Percentiles rank a stretch among this genome's conserved stretches.
Conservation (phyloP, 106 monocot genomes). For the Xerophyta viscosa region DNA sequence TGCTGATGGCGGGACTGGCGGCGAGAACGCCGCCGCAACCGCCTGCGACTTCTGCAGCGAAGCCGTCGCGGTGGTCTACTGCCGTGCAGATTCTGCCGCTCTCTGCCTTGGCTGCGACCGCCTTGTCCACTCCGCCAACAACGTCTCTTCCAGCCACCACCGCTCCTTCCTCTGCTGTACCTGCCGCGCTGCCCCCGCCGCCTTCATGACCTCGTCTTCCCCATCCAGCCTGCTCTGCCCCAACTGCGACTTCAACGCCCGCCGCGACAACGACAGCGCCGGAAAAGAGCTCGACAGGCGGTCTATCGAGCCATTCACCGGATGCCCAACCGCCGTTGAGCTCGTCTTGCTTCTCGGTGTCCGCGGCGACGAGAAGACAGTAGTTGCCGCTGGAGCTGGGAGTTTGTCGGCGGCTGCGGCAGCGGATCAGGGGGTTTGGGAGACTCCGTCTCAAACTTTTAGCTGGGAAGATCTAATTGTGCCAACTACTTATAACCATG, state of each 20-base stretch:
- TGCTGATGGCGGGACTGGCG: too few relatives aligned
- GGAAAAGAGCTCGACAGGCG: constrained; percentile 20
- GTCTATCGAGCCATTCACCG: constrained; percentile 44
- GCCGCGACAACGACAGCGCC: neutral
- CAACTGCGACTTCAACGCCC: constrained; percentile 45
- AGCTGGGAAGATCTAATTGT: constrained; percentile 48
- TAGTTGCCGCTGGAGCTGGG: constrained; percentile 10
- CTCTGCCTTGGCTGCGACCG: constrained; percentile 7
- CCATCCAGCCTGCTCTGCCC: constrained; percentile 26
- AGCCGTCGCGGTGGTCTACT: constrained; percentile 2
- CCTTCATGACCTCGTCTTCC: constrained; percentile 15
- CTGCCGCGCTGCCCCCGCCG: constrained; percentile 30
- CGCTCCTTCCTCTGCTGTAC: constrained; percentile 46
- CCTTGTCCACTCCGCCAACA: constrained; percentile 22
- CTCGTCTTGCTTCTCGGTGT: constrained; percentile 26
- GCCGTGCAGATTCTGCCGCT: constrained; percentile 2
- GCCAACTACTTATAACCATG: constrained; percentile 32
- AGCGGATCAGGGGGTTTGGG: constrained; percentile 17
- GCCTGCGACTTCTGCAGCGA: constrained; percentile 4
- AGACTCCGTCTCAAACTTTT: constrained; percentile 23
- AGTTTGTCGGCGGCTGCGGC: constrained; percentile 1
- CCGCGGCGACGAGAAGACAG: constrained; percentile 16
- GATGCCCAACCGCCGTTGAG: constrained; percentile 41
- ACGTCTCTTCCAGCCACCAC: constrained; percentile 43
- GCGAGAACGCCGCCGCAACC: too few relatives aligned